Evolutionary conservation across 2,329 filamentous ascomycete genomes (phyloP).

Genomic region (Moelleriella libera): DNA sequence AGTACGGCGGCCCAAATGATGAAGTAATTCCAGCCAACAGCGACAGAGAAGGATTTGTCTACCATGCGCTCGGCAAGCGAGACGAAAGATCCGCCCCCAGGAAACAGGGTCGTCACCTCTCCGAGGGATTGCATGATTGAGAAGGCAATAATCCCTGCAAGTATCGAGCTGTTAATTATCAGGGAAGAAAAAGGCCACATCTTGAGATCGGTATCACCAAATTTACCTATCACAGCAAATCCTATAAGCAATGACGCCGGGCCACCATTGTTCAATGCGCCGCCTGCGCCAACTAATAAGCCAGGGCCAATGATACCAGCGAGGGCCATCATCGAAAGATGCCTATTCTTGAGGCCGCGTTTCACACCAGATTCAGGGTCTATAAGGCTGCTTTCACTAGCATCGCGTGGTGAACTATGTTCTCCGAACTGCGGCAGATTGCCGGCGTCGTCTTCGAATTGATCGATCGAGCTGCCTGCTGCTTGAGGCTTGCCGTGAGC

Average conservation of each 20-base stretch:
- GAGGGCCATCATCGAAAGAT: slow-evolving; percentile 52
- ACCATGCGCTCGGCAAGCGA: slow-evolving; percentile 57
- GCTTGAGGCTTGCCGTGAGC: not conserved
- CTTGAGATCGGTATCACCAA: not conserved
- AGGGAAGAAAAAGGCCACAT: not conserved
- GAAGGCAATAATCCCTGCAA: slow-evolving; percentile 42
- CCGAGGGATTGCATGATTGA: slow-evolving; percentile 61
- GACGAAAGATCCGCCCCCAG: slow-evolving; percentile 58
- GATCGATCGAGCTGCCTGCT: slow-evolving; percentile 8
- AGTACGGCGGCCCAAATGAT: slow-evolving; percentile 53
- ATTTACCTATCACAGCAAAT: slow-evolving; percentile 48
- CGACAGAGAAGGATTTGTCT: slow-evolving; percentile 54
- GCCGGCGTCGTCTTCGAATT: slow-evolving; percentile 5
- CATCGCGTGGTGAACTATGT: slow-evolving; percentile 4
- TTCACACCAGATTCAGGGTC: slow-evolving; percentile 53
- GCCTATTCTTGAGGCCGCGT: slow-evolving; percentile 53
- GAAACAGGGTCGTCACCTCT: slow-evolving; percentile 60
- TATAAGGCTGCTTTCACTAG: slow-evolving; percentile 26
- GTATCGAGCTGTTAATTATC: not conserved
- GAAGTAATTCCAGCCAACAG: slow-evolving; percentile 60
- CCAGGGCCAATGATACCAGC: slow-evolving; percentile 55
- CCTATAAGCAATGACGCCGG: slow-evolving; percentile 61
- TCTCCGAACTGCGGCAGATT: slow-evolving; percentile 7
- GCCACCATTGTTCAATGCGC: slow-evolving; percentile 53
- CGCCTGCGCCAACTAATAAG: slow-evolving; percentile 56